Percentiles rank a stretch among this genome's conserved stretches.
These are phyloP conservation scores for Sugiyamaella sp. DNA, from an alignment of 1,139 yeast genomes.

Conservation along the genomic window DNA sequence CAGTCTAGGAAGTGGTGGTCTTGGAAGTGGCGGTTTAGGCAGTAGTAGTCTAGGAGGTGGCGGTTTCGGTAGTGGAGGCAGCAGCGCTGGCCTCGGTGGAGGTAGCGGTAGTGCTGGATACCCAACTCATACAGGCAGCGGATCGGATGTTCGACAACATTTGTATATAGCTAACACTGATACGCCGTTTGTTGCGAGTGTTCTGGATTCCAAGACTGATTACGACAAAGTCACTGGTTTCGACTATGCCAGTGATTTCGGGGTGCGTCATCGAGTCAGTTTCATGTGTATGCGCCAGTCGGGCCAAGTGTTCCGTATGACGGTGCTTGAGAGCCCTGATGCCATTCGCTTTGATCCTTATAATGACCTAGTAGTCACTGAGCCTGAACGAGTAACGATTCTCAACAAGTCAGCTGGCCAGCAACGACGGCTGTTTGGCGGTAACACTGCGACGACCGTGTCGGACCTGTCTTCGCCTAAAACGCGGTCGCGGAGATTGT, in stretches of 20 bases:
- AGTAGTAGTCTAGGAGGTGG: too few relatives aligned
- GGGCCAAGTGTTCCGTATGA: constrained; percentile 83
- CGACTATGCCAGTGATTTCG: constrained; percentile 71
- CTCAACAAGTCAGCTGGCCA: constrained; percentile 20
- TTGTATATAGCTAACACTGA: constrained; percentile 28
- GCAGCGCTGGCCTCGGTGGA: too few relatives aligned
- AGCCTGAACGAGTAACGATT: constrained; percentile 57
- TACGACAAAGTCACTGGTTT: constrained; percentile 82
- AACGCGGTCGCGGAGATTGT: constrained; percentile 18
- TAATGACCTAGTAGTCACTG: constrained; percentile 69
- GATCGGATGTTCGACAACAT: constrained; percentile 18
- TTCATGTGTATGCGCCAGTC: constrained; percentile 88
- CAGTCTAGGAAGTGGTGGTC: constrained; percentile 5
- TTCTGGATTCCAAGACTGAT: constrained; percentile 73
- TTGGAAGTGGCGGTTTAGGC: too few relatives aligned
- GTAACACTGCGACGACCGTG: neutral
- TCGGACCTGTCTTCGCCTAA: constrained; percentile 15
- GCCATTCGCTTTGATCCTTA: constrained; percentile 66
- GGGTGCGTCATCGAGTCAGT: constrained; percentile 48
- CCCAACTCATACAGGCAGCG: neutral
- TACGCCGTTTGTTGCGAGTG: constrained; percentile 72
- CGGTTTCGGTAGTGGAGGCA: too few relatives aligned
- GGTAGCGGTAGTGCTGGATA: neutral
- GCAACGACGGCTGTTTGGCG: neutral
- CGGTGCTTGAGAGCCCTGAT: constrained; percentile 68